Conservation (phyloP, 306 rosid species). For the Castanospermum australe region DNA sequence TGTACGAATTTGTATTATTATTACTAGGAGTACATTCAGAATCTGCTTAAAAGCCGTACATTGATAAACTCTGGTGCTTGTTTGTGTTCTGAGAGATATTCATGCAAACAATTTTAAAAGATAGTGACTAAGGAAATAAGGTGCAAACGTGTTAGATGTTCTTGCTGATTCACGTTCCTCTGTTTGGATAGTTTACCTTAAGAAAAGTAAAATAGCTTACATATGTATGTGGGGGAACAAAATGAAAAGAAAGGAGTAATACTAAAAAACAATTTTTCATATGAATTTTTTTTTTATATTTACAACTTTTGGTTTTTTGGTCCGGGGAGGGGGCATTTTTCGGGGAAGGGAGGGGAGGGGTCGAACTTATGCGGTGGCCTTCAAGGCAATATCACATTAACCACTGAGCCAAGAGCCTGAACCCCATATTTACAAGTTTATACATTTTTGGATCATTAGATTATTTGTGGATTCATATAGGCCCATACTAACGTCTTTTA, state of each 20-base stretch:
- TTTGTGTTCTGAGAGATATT: background rate
- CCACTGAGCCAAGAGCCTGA: too few species aligned
- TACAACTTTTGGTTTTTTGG: too few species aligned
- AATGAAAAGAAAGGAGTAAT: background rate
- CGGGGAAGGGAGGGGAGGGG: too few species aligned
- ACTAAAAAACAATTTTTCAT: background rate
- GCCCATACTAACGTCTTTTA: too few species aligned
- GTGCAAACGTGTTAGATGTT: background rate
- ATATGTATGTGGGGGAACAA: background rate
- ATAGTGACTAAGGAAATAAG: background rate
- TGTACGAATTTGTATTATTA: slow-evolving; percentile 16
- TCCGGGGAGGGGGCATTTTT: too few species aligned
- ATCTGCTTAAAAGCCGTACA: background rate
- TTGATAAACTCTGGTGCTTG: background rate
- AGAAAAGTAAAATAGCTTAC: background rate
- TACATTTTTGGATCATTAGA: too few species aligned
- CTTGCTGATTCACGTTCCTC: background rate
- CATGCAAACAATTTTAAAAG: background rate
- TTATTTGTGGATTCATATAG: too few species aligned
- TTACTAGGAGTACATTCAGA: background rate
- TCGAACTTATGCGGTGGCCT: too few species aligned
- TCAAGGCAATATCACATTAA: too few species aligned
- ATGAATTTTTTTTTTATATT: too few species aligned
- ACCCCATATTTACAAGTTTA: too few species aligned
- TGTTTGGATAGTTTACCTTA: background rate